These are phyloP conservation scores for Acacia confusa DNA, from an alignment of 306 rosid species.

Conservation along the genomic window DNA sequence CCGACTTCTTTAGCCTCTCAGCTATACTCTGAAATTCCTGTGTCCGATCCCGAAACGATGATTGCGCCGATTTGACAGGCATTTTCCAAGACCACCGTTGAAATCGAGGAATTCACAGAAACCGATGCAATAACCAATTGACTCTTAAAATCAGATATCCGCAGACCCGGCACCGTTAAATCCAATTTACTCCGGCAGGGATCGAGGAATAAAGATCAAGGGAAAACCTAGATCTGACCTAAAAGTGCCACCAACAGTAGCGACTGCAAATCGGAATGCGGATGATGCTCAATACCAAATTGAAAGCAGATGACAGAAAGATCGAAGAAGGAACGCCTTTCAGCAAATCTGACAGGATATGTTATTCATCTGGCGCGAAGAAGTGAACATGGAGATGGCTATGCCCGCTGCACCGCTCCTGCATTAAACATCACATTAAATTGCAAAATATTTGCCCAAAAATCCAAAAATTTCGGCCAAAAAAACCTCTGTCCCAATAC, in stretches of 20 bases:
- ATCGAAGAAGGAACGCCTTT: background rate
- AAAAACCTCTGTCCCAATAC: too few relatives aligned
- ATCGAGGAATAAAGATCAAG: background rate
- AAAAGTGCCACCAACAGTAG: slow-evolving; percentile 15
- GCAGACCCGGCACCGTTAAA: slow-evolving; percentile 31
- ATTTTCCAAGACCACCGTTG: slow-evolving; percentile 40
- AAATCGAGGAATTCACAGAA: slow-evolving; percentile 3
- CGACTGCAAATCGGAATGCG: background rate
- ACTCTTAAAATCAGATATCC: slow-evolving; percentile 44
- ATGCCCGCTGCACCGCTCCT: background rate
- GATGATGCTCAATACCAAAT: background rate
- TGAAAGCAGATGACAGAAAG: background rate
- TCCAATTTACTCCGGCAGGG: background rate
- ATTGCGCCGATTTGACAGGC: slow-evolving; percentile 67
- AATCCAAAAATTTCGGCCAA: too few relatives aligned
- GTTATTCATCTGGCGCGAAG: background rate
- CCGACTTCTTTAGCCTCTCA: slow-evolving; percentile 75
- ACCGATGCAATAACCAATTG: background rate
- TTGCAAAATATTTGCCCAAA: background rate
- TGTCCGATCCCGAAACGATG: slow-evolving; percentile 85
- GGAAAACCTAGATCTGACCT: slow-evolving; percentile 46
- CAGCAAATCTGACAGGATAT: background rate
- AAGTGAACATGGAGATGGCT: background rate
- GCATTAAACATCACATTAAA: background rate
- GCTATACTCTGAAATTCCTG: slow-evolving; percentile 72